Percentiles rank a stretch among this genome's conserved stretches.
Conservation (phyloP, 2,329 filamentous ascomycete species). For the Colletotrichum cordylinicola region DNA sequence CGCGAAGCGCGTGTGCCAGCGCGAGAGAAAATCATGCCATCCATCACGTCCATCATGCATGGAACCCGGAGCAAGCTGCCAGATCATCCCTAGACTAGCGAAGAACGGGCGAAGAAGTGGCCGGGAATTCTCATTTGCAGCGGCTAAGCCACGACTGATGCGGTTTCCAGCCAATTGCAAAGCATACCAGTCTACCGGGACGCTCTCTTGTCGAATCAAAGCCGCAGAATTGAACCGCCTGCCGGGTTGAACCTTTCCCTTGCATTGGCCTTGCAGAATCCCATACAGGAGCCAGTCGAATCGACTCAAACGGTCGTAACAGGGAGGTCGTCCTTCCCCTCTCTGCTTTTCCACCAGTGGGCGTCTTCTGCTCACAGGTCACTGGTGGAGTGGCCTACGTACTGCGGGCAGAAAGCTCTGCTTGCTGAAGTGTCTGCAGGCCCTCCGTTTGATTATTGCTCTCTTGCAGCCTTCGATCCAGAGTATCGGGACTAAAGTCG, state of each 20-base stretch:
- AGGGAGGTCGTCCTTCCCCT: neutral
- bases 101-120: constrained; percentile 9
- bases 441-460: neutral
- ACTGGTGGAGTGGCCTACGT: neutral
- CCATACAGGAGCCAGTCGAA: neutral
- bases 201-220: constrained; percentile 11
- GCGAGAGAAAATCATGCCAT: constrained; percentile 8
- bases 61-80: constrained; percentile 7
- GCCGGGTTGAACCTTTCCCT: constrained; percentile 12
- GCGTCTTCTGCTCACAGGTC: neutral
- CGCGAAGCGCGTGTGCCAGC: constrained; percentile 15
- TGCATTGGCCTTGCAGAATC: constrained; percentile 9
- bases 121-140: constrained; percentile 20
- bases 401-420: neutral
- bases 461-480: constrained; percentile 12
- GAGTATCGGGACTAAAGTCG: constrained; percentile 18
- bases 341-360: constrained; percentile 16
- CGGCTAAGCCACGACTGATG: constrained; percentile 22
- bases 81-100: constrained; percentile 14
- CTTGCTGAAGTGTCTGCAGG: constrained; percentile 2
- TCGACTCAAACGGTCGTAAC: neutral
- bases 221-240: constrained; percentile 11
- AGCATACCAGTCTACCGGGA: constrained; percentile 8
- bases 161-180: constrained; percentile 9
- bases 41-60: constrained; percentile 3